These are phyloP conservation scores for Craterostigma plantagineum DNA, from an alignment of 257 asterid species.

Conservation along the genomic window DNA sequence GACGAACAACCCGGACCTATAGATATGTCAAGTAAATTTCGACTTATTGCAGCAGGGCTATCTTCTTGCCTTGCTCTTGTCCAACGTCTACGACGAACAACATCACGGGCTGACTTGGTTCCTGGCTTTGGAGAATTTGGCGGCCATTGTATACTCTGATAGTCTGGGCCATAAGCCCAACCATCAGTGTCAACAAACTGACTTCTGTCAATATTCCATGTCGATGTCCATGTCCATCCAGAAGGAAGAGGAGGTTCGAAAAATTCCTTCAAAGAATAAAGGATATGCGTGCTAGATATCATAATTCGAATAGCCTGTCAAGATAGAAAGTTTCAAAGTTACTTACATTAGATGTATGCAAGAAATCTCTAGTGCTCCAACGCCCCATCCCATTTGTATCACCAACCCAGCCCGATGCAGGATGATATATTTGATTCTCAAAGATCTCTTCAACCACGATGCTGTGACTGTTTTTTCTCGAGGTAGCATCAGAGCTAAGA, in stretches of 20 bases:
- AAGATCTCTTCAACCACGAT: conserved; percentile 39
- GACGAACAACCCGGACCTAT: conserved; percentile 35
- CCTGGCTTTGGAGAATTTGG: conserved; percentile 39
- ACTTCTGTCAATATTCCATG: conserved; percentile 52
- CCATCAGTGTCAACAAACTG: conserved; percentile 48
- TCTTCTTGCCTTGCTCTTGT: conserved; percentile 36
- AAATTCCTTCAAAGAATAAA: conserved; percentile 24
- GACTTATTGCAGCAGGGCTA: conserved; percentile 17
- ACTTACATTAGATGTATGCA: conserved; percentile 37
- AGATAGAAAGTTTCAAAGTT: conserved; percentile 4
- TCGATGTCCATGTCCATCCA: conserved; percentile 58
- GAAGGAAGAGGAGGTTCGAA: conserved; percentile 45
- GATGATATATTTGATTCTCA: conserved; percentile 41
- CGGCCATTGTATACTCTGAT: conserved; percentile 42
- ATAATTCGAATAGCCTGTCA: conserved; percentile 3
- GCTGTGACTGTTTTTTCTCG: conserved; percentile 19
- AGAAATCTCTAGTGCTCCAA: conserved; percentile 53
- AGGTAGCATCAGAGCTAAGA: conserved; percentile 19
- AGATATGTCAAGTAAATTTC: conserved; percentile 23
- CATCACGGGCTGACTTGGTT: conserved; percentile 30
- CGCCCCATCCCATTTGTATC: conserved; percentile 22
- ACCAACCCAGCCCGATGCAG: conserved; percentile 39
- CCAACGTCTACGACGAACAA: conserved; percentile 57
- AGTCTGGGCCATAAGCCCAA: conserved; percentile 56
- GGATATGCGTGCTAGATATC: conserved; percentile 5